Percentiles rank a stretch among this genome's conserved stretches.
phyloP scores from a whole-genome alignment of 805 yeast species.

The Ogataea philodendri region DNA sequence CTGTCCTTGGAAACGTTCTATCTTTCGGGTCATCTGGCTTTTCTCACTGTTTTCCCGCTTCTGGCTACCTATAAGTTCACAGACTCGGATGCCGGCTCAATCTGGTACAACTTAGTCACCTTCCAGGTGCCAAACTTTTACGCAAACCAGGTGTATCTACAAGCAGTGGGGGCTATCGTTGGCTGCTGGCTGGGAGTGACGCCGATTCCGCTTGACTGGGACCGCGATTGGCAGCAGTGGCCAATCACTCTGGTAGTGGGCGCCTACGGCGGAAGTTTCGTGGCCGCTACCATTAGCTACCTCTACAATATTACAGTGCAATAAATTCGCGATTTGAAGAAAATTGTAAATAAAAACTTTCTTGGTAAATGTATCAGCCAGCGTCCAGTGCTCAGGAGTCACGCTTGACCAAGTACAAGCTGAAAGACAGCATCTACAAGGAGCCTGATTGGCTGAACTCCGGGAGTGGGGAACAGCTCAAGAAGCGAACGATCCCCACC shows the following conservation, averaged over 20 bases:
- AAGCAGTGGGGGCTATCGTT: slow-evolving; percentile 42
- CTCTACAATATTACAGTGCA: slow-evolving; percentile 6
- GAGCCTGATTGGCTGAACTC: slow-evolving; percentile 21
- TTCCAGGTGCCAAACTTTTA: slow-evolving; percentile 32
- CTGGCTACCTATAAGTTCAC: slow-evolving; percentile 52
- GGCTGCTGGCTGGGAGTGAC: slow-evolving; percentile 93
- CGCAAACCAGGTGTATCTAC: slow-evolving; percentile 36
- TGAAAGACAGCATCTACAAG: slow-evolving; percentile 15
- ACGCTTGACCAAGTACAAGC: slow-evolving; percentile 21
- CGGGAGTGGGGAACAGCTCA: slow-evolving; percentile 38
- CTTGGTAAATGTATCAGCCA: slow-evolving; percentile 5
- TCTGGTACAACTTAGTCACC: slow-evolving; percentile 30
- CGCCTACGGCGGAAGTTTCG: slow-evolving; percentile 65
- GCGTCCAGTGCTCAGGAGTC: slow-evolving; percentile 13
- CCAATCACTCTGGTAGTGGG: slow-evolving; percentile 87
- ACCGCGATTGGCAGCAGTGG: slow-evolving; percentile 95
- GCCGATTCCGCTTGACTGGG: slow-evolving; percentile 98
- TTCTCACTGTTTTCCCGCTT: slow-evolving; percentile 63
- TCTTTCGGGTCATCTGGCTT: slow-evolving; percentile 59
- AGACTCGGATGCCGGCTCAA: slow-evolving; percentile 21
- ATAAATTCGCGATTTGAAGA: slow-evolving; percentile 2
- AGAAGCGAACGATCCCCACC: slow-evolving; percentile 48
- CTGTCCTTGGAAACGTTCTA: slow-evolving; percentile 54
- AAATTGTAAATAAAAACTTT: neutral
- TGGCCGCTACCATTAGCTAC: slow-evolving; percentile 43